These are phyloP conservation scores for Sanghuangporus weigelae DNA, from an alignment of 1,284 basidiomycete genomes.

Conservation along the genomic window DNA sequence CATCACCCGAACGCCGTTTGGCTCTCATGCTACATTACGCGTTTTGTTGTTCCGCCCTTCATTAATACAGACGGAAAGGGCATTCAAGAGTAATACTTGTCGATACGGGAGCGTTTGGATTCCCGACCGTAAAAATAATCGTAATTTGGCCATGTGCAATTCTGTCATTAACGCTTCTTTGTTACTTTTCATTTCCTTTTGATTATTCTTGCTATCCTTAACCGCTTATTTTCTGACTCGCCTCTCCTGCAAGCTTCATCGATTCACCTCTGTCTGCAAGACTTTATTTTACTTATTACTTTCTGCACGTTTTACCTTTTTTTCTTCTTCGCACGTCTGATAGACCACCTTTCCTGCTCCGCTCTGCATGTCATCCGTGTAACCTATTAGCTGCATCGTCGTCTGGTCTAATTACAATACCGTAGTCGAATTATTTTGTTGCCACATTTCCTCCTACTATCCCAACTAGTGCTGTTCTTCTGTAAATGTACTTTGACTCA, in stretches of 20 bases:
- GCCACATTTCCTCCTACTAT: not conserved
- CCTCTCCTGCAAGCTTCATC: constrained; percentile 5
- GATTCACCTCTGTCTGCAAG: constrained; percentile 15
- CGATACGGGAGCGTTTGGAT: not conserved
- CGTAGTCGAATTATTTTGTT: not conserved
- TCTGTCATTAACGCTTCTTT: constrained; percentile 20
- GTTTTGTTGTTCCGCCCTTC: not conserved
- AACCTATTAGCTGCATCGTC: constrained; percentile 2
- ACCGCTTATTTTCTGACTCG: constrained; percentile 16
- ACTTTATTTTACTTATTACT: constrained; percentile 21
- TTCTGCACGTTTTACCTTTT: not conserved
- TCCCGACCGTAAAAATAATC: constrained; percentile 4
- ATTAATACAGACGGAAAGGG: not conserved
- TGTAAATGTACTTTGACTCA: constrained; percentile 1
- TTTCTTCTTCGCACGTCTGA: not conserved
- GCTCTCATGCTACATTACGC: not conserved
- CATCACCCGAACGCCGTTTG: not conserved
- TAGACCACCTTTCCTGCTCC: not conserved
- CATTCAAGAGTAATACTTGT: not conserved
- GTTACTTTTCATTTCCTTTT: constrained; percentile 23
- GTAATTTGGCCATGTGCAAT: not conserved
- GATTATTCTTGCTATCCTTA: constrained; percentile 29
- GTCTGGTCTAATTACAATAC: constrained; percentile 7
- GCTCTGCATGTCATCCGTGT: constrained; percentile 3
- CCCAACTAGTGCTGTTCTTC: not conserved